phyloP scores from a whole-genome alignment of 2,329 filamentous ascomycete genomes.

The Bertia moriformis region DNA sequence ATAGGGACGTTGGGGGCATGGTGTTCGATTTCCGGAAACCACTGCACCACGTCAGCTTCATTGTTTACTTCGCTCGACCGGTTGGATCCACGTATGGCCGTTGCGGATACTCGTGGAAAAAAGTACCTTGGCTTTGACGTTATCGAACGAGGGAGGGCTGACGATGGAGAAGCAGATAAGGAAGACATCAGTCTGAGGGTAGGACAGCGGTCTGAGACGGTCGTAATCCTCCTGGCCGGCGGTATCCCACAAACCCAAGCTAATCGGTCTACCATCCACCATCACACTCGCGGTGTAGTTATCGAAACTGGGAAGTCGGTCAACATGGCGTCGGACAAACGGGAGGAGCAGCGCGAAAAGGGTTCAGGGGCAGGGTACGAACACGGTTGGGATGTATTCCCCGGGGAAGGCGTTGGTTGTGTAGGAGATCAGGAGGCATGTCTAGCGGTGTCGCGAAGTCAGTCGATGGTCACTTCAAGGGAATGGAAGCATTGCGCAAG shows the following conservation, averaged over 20 bases:
- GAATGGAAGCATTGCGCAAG: conserved; percentile 7
- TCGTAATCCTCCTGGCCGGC: conserved; percentile 98
- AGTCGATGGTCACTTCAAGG: conserved; percentile 10
- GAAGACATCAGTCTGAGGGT: conserved; percentile 96
- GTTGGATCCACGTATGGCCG: too few relatives aligned
- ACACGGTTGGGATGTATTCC: conserved; percentile 99
- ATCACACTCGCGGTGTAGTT: conserved; percentile 99
- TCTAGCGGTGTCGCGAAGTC: conserved; percentile 39
- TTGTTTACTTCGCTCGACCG: conserved; percentile 4
- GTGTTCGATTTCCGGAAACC: conserved; percentile 94
- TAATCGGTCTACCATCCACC: conserved; percentile 97
- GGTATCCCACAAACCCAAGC: conserved; percentile 93
- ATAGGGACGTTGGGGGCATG: conserved; percentile 91
- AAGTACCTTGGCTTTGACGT: conserved; percentile 90
- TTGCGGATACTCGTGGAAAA: too few relatives aligned
- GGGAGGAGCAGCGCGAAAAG: conserved; percentile 4
- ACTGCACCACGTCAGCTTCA: conserved; percentile 50
- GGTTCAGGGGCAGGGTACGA: conserved; percentile 24
- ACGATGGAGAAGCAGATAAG: conserved; percentile 98
- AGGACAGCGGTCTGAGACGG: conserved; percentile 81
- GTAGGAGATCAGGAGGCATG: conserved; percentile 97
- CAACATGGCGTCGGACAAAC: conserved; percentile 8
- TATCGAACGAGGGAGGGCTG: conserved; percentile 93
- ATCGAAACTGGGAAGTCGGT: conserved; percentile 56
- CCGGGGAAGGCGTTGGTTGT: conserved; percentile 99